Evolutionary conservation across 2,329 filamentous ascomycete genomes (phyloP), one percentile per base, ranked within the genome.

Genomic region (Ophioceras dolichostomum): DNA sequence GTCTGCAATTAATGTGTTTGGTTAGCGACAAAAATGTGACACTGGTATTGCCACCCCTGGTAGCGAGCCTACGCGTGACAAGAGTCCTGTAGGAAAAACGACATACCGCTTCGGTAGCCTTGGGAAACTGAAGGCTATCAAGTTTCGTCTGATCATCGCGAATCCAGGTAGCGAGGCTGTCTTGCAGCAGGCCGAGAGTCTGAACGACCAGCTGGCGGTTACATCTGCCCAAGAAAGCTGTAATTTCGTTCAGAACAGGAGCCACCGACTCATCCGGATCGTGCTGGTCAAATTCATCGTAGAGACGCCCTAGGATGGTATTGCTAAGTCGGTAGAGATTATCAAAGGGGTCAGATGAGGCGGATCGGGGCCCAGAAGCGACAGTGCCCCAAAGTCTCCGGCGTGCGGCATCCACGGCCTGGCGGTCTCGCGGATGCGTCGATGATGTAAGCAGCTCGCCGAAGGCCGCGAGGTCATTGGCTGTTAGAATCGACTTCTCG

Each of bases 381-480:
- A 56, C 51, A 2, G 68, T 69, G 4, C 76, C 76, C 79, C 80
- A 86, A 0, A 88, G 60, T n/a, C 67, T 68, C 35, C 73, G 71
- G 35, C 73, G 67, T 37, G 74, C 77, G 37, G 73, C 68, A 40
- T 86, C 81, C 4, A 86, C 60, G 10, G 75, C 70, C 43, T 76
- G 70, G 6, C 65, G 64, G 46, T 78, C 77, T 10, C 67, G 65
- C 6, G 78, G 76, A 36, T 78, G 65, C 27, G 55, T 66, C 10
- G 73, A 67, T 31, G 54, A 46, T 2, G 59, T 56, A 6, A 75
- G 52, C 2, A 76, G 49, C 32, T 62, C 60, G n/a, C 57, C 53
- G 2, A 60, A 48, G 9, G 57, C 59, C 17, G 50, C 51, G 10
- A 66, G 43, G 0, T 52, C 45, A 16, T 51, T 60, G 4, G 49